Conservation (phyloP, 2,329 filamentous ascomycete species). For the Cordyceps militaris region DNA sequence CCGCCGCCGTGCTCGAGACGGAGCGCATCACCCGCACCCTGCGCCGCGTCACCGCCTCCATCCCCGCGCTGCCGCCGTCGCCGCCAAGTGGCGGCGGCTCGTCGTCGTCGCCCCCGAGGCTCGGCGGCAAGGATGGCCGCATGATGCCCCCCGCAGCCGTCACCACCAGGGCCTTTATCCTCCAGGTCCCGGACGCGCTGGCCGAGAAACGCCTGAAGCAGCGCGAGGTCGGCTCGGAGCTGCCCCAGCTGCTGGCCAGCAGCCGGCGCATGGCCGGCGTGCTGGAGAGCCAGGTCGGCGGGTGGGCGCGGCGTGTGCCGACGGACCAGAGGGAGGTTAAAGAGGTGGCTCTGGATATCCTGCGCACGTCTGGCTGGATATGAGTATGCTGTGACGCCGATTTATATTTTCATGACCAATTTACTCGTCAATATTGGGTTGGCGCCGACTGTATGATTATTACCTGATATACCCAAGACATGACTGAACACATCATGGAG, state of each 20-base stretch:
- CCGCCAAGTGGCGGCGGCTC: not conserved
- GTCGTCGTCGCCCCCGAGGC: not conserved
- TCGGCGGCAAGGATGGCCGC: slow-evolving; percentile 7
- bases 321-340: slow-evolving; percentile 14
- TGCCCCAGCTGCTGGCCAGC: slow-evolving; percentile 8
- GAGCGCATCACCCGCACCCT: slow-evolving; percentile 11
- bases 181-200: slow-evolving; percentile 10
- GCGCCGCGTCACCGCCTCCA: slow-evolving; percentile 10
- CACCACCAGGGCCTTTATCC: slow-evolving; percentile 9
- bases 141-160: slow-evolving; percentile 13
- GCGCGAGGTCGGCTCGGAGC: slow-evolving; percentile 13
- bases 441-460: not conserved
- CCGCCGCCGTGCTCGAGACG: slow-evolving; percentile 10
- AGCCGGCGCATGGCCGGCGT: slow-evolving; percentile 10
- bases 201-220: slow-evolving; percentile 6
- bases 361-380: slow-evolving; percentile 13
- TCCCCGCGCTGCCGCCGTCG: slow-evolving; percentile 5
- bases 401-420: not conserved
- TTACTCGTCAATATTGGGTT: not conserved
- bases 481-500: not conserved
- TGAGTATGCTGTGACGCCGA: not conserved
- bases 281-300: slow-evolving; percentile 12
- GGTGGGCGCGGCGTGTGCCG: slow-evolving; percentile 12
- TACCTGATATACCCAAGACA: not conserved
- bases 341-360: slow-evolving; percentile 11